A percentile compares a stretch with the other conserved stretches of the same genome.
These are phyloP conservation scores for Fomitopsis schrenkii DNA, from an alignment of 1,284 basidiomycete genomes.

Conservation along the genomic window DNA sequence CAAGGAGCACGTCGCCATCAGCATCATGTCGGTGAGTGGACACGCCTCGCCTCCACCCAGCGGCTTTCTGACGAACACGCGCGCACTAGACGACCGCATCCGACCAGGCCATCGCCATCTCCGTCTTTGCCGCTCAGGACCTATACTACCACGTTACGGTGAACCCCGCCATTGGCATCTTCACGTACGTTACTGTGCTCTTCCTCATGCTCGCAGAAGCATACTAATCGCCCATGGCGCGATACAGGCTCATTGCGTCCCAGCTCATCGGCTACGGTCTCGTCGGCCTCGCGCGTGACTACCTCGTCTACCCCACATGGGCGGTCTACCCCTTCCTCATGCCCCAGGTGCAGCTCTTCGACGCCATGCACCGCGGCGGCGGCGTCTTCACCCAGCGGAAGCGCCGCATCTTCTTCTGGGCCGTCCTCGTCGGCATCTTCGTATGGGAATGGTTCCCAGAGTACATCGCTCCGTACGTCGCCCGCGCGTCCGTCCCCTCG, in stretches of 20 bases:
- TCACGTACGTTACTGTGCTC: background rate
- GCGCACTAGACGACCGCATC: background rate
- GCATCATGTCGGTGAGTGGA: conserved; percentile 38
- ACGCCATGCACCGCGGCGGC: conserved; percentile 50
- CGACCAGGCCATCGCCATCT: conserved; percentile 2
- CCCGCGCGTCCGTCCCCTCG: background rate
- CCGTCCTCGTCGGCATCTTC: conserved; percentile 34
- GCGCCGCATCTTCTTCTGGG: conserved; percentile 50
- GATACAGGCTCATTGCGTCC: conserved; percentile 27
- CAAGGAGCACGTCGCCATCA: conserved; percentile 58
- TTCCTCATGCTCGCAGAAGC: background rate
- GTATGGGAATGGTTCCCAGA: conserved; percentile 9
- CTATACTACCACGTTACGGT: conserved; percentile 33
- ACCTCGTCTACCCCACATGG: conserved; percentile 32
- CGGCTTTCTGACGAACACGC: background rate
- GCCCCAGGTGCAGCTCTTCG: conserved; percentile 48
- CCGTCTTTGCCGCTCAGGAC: conserved; percentile 28
- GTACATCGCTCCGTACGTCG: conserved; percentile 3
- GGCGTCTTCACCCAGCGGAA: conserved; percentile 42
- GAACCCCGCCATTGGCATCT: conserved; percentile 12
- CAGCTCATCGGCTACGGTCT: conserved; percentile 30
- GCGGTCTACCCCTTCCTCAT: conserved; percentile 25
- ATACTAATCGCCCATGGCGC: conserved; percentile 22
- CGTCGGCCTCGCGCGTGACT: conserved; percentile 9
- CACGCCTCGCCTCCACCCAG: background rate